Evolutionary conservation across 805 yeast genomes (phyloP).

Genomic region (Wickerhamiella kurtzmanii): DNA sequence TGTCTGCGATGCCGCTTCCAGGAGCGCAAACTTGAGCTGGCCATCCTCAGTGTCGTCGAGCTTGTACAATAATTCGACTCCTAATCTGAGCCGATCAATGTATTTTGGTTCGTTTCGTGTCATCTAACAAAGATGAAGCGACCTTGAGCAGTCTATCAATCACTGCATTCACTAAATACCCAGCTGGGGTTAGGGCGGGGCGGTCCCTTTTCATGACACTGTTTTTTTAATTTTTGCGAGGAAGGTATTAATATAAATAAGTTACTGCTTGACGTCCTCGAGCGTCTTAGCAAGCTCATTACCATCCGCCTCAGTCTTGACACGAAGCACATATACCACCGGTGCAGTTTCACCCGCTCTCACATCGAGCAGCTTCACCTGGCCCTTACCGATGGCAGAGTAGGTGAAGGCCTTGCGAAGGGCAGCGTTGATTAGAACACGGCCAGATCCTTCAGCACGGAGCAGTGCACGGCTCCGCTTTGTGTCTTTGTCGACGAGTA

Average conservation of each 20-base stretch:
- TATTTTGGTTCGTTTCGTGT: too few relatives aligned
- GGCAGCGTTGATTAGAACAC: slow-evolving; percentile 60
- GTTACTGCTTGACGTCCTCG: slow-evolving; percentile 18
- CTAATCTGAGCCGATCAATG: too few relatives aligned
- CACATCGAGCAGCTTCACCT: slow-evolving; percentile 55
- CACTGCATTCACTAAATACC: too few relatives aligned
- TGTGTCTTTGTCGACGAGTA: slow-evolving; percentile 48
- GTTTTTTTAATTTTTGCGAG: background rate
- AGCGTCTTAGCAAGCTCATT: slow-evolving; percentile 33
- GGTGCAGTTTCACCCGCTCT: slow-evolving; percentile 38
- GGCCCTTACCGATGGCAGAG: slow-evolving; percentile 45
- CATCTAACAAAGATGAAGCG: too few relatives aligned
- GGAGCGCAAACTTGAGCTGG: background rate
- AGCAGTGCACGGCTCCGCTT: slow-evolving; percentile 57
- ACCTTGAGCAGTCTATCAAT: too few relatives aligned
- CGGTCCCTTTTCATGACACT: background rate
- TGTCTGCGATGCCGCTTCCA: background rate
- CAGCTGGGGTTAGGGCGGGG: background rate
- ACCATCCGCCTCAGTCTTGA: slow-evolving; percentile 65
- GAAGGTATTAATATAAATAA: background rate
- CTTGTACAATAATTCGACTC: too few relatives aligned
- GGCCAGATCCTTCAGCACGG: slow-evolving; percentile 79
- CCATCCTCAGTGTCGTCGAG: background rate
- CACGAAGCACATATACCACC: slow-evolving; percentile 57
- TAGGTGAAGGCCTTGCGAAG: slow-evolving; percentile 48